Base-by-base conservation (phyloP, 2,329 filamentous ascomycete genomes). In the Periconia sp. region DNA sequence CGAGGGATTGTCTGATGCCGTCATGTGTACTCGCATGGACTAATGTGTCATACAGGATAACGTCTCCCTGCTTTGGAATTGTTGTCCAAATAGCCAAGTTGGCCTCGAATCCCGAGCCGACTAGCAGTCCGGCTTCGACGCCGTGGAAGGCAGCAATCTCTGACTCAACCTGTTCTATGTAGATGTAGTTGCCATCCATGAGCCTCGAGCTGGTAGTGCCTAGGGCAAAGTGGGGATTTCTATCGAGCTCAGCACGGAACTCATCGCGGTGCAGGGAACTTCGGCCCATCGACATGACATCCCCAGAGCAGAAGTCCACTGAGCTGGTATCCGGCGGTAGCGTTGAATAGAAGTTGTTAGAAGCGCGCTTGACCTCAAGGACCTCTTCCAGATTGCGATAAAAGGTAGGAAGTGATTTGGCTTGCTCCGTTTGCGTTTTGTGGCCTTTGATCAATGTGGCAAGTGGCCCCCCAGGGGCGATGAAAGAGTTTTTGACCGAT, bases 21-120 rank as follows among this genome's bases (percentile, higher is more conserved):
- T 91, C 88, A 52, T 90, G 88, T 0, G 86, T 83, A 56, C 87
- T 91, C 0, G 90, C 90, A 61, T 93, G 90, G 15, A 92, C 84
- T 18, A 87, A 76, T 65, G 87, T 87, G 64, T 0, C 90, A 60
- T 92, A 90, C 14, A 93, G 84, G 35, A 88, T 77, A 65, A 87
- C 88, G 64, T 93, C 90, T 60, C 90, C 87, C 23, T 27, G 23
- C 23, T 41, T 15, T 5, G 61, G 54, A 3, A 79, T 51, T 17
- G 70, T 71, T 1, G 67, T 66, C 51, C 74, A 74, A 8, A 77
- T 53, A 0, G 68, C 73, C 0, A 68, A 59, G 54, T 79, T 79
- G 0, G 76, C 77, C 49, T 75, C 72, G 54, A 72, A 78, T 7
- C 76, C 62, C 59, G 76, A 86, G 54, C 82, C 81, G 52, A 84